Evolutionary conservation across 2,329 filamentous ascomycete genomes (phyloP), one percentile per base, ranked within the genome.

Genomic region (Exophiala sp.): DNA sequence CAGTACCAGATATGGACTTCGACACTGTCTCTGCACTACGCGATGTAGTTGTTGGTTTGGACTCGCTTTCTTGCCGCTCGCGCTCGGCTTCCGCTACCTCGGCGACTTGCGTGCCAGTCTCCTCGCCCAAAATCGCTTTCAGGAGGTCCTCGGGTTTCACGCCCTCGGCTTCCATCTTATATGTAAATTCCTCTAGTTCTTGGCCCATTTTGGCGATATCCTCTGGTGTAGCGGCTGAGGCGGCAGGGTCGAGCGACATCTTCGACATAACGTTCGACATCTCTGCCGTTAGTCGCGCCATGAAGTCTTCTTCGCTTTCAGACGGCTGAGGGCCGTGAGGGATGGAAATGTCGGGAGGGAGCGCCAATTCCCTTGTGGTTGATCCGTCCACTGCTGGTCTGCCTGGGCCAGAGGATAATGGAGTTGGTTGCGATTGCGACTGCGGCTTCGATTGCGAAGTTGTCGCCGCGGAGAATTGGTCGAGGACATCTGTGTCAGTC

Each of bases 391-490:
- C 34, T 37, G 38, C 22, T 24, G 63, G 58, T 38, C 58, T 57
- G 23, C 65, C 57, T 19, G 66, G 62, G 18, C 70, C 71, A 4
- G 71, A 63, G 24, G 70, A 51, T 42, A 67, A 62, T 9, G 68
- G 56, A 35, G 62, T 60, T 37, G 58, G 58, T 41, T 52, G 59
- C 27, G 39, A 48, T 42, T 30, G 44, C 55, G 60, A 66, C 63
- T 65, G 73, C 76, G 60, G 29, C 22, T 37, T 37, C 16, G 34
- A 18, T 19, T 58, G 46, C 29, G 57, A 34, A 18, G 58, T 30
- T 29, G 51, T 51, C 22, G 59, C 58, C 10, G 84, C 71, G 35
- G 84, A 83, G 70, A 98, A 98, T 58, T 96, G 86, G 65, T 96
- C 88, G 21, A 98, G 82, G 68, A 97, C 85, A 61, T 97, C 91